Percentiles rank a stretch among this genome's conserved stretches.
Evolutionary conservation across 139 green algal species (phyloP).

Genomic region (Coelastrella sp.): DNA sequence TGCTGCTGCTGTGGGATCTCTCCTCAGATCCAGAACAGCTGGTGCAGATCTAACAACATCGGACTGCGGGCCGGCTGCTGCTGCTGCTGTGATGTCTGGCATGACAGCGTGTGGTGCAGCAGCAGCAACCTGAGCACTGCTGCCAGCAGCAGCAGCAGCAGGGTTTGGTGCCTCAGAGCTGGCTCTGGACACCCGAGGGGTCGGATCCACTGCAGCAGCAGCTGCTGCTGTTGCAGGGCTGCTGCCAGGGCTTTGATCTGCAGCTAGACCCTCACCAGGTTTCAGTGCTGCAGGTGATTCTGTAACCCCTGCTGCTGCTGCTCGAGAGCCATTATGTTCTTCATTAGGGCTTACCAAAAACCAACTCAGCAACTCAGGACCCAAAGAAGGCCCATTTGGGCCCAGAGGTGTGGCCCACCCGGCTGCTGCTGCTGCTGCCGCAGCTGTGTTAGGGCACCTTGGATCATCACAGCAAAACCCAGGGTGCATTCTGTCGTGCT

Average conservation of each 20-base stretch:
- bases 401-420: neutral
- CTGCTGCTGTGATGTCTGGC: neutral
- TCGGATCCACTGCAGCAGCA: neutral
- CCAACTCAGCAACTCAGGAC: slow-evolving; percentile 37
- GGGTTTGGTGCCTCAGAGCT: neutral
- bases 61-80: neutral
- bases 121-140: too few species aligned
- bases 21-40: too few species aligned
- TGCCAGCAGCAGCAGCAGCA: neutral
- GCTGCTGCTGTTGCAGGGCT: slow-evolving; percentile 13
- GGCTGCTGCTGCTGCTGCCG: slow-evolving; percentile 3
- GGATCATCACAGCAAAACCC: neutral
- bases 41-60: too few species aligned
- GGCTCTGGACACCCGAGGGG: neutral
- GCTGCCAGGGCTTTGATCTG: neutral
- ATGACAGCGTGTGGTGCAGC: neutral
- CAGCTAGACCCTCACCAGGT: neutral
- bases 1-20: neutral
- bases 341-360: slow-evolving; percentile 12
- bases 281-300: neutral
- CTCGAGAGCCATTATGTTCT: neutral
- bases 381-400: neutral
- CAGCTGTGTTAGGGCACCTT: slow-evolving; percentile 4
- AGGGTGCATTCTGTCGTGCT: neutral
- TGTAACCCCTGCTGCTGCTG: neutral